Evolutionary conservation across 2,329 filamentous ascomycete genomes (phyloP).

Genomic region (Huntiella omanensis): DNA sequence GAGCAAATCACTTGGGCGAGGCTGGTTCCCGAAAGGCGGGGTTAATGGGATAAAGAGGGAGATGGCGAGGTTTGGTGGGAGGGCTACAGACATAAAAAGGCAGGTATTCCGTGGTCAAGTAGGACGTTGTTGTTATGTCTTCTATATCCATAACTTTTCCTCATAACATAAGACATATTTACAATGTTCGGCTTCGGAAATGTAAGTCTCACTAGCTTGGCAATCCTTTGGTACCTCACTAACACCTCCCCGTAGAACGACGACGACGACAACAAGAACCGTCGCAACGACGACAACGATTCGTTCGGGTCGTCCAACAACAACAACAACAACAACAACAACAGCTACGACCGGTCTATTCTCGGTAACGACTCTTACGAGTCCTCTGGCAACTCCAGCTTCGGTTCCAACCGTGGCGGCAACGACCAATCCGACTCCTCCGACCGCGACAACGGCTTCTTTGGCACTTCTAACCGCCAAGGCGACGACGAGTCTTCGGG

Average conservation of each 20-base stretch:
- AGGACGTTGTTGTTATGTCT: too few species aligned
- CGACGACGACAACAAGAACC: constrained; percentile 9
- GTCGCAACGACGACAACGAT: constrained; percentile 12
- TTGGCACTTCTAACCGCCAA: constrained; percentile 9
- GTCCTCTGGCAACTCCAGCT: constrained; percentile 12
- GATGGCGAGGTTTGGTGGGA: too few species aligned
- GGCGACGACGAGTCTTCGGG: too few species aligned
- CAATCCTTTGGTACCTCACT: neutral
- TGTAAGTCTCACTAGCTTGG: neutral
- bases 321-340: too few species aligned
- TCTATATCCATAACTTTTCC: too few species aligned
- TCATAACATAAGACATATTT: neutral
- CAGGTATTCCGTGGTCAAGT: too few species aligned
- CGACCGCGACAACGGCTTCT: constrained; percentile 5
- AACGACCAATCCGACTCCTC: too few species aligned
- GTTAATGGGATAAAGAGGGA: too few species aligned
- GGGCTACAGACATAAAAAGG: too few species aligned
- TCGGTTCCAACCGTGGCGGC: neutral
- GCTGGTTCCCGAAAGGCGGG: too few species aligned
- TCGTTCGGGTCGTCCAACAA: too few species aligned
- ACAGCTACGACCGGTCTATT: constrained; percentile 10
- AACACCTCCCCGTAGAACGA: constrained; percentile 1
- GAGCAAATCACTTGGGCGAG: too few species aligned
- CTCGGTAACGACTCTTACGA: constrained; percentile 10
- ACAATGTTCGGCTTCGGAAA: constrained; percentile 8